Base-by-base conservation (phyloP, 2,329 filamentous ascomycete species). In the Calonectria montana region DNA sequence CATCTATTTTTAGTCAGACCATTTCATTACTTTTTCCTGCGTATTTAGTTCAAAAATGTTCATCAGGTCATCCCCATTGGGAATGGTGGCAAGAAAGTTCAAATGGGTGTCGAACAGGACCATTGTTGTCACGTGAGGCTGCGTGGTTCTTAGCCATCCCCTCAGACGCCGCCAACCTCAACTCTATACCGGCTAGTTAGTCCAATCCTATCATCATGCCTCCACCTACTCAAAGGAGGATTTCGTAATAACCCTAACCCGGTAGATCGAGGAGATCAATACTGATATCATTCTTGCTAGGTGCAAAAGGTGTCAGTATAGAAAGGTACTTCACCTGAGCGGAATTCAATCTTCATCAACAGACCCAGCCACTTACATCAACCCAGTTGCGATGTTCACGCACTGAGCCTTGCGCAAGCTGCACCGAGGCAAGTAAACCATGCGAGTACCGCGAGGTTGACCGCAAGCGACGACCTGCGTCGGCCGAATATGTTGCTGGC, bases 401-500 rank as follows among this genome's bases (percentile, higher is more conserved):
- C 15, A 72, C 70, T 64, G 61, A 70, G 18, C 70, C 70, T 41
- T 72, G 70, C 25, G 55, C 64, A 15, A 72, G 63, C 31, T 72
- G 70, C n/a, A 7, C 25, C 6, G 69, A 70, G 15, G 59, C 70
- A 21, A 45, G 43, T 0, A 47, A 70, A 7, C 29, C 18, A 1
- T 73, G 71, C 23, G 68, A 73, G 29, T 73, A 73, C 23, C 63
- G 47, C 8, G 57, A 73, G 18, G 21, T 65, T 13, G 71, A 71
- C 25, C 68, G 65, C 16, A 73, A 73, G 48, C 47, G 69, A 35
- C 71, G 71, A 1, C 71, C 71, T 1, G 71, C 65, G 18, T 75
- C 74, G 1, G 73, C 64, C 29, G 76, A 75, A 29, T 78, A 78
- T 62, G 76, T 76, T 48, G 72, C 73, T 4, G 73, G 65, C 10